Evolutionary conservation across 768 basidiomycete genomes (phyloP), one percentile per base, ranked within the genome.

Genomic region (Suillus discolor): DNA sequence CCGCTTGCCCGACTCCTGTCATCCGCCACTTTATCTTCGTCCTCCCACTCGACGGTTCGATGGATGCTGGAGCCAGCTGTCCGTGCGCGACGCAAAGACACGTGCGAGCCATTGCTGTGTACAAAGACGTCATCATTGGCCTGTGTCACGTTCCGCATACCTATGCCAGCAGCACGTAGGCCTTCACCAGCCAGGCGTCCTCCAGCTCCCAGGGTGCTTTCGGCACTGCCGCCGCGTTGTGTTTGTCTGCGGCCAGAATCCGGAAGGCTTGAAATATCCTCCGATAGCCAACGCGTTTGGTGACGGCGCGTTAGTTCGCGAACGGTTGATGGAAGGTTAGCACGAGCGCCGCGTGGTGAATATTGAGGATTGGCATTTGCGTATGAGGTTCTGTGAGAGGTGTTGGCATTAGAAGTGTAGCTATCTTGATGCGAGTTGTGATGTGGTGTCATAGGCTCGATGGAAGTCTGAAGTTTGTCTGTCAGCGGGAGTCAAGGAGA

Each of bases 81-180:
- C 41, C 63, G 61, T 20, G 73, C 57, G 34, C 67, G 64, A 41
- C 71, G 70, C 47, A 67, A 31, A 62, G 72, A 41, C n/a, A 65
- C 64, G 34, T 57, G 69, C 13, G 53, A 36, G 55, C 74, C 74
- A 57, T 63, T 69, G 59, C 68, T 69, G 3, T 72, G 71, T 18
- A 49, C 69, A 60, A 84, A 84, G 6, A 79, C 75, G 62, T 82
- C 79, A 41, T 82, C 79, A 67, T 65, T 64, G 71, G 72, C 63
- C 66, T 73, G 69, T 72, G 75, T 62, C 65, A 68, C 66, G 75
- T 70, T 69, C 31, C 75, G 74, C 76, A 73, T 82, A 38, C 81
- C 83, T 64, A 93, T 78, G 12, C 92, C 92, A 0, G 91, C 90
- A 0, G 91, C 89, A 57, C 88, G 82, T 65, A 93, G 71, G 18